These are phyloP conservation scores for Melocanna baccifera DNA, from an alignment of 176 grass and related monocot genomes.

Conservation along the genomic window DNA sequence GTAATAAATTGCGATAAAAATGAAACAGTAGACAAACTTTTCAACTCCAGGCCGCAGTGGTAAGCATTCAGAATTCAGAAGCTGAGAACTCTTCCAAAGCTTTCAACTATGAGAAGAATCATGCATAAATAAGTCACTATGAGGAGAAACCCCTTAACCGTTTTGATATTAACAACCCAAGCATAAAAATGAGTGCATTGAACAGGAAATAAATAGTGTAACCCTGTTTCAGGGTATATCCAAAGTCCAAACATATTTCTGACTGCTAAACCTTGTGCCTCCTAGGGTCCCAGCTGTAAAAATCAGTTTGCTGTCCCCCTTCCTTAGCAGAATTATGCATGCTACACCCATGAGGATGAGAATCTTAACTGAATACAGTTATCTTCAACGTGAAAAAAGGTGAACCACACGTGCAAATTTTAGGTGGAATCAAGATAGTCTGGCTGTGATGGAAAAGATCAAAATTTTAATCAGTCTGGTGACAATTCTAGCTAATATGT, in stretches of 20 bases:
- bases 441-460: background rate
- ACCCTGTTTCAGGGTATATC: background rate
- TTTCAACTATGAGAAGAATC: conserved; percentile 60
- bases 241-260: background rate
- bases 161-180: background rate
- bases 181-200: background rate
- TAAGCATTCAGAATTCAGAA: conserved; percentile 66
- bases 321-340: background rate
- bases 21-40: conserved; percentile 45
- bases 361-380: background rate
- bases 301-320: background rate
- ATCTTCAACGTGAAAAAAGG: background rate
- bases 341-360: background rate
- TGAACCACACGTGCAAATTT: background rate
- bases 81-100: conserved; percentile 69
- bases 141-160: background rate
- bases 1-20: background rate
- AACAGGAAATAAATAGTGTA: conserved; percentile 12
- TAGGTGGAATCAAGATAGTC: background rate
- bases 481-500: conserved; percentile 9
- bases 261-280: background rate
- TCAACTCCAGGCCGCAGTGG: conserved; percentile 75
- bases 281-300: background rate
- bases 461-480: background rate
- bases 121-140: background rate